A percentile compares a stretch with the other conserved stretches of the same genome.
phyloP scores from a whole-genome alignment of 129 eudicot genomes.

The Flaveria linearis region DNA sequence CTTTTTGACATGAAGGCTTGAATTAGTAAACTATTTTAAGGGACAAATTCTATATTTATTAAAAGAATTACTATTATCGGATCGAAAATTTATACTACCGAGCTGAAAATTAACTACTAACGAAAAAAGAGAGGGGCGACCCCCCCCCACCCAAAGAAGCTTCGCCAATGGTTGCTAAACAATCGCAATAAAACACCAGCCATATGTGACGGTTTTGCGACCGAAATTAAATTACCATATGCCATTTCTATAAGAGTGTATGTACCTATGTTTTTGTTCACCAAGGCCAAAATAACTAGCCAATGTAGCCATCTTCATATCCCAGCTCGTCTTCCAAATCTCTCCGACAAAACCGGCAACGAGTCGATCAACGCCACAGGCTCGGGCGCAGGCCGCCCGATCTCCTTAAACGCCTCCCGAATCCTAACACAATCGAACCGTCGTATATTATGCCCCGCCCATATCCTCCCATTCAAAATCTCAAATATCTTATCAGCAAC shows the following conservation, averaged over 20 bases:
- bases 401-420: conserved; percentile 73
- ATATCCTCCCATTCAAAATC: conserved; percentile 80
- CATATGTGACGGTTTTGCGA: neutral
- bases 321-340: conserved; percentile 97
- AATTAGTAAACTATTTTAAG: no score
- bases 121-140: no score
- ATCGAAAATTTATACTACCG: no score
- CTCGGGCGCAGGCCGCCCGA: conserved; percentile 65
- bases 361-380: conserved; percentile 90
- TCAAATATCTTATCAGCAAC: conserved; percentile 70
- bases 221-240: neutral
- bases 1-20: no score
- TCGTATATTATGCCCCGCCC: conserved; percentile 97
- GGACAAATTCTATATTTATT: no score
- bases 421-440: conserved; percentile 90
- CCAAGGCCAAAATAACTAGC: conserved; percentile 92
- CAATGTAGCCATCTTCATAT: conserved; percentile 98
- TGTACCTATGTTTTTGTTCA: conserved; percentile 88
- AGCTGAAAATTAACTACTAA: no score
- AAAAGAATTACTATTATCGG: no score
- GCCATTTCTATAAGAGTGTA: neutral
- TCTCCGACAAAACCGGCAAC: conserved; percentile 66
- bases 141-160: no score
- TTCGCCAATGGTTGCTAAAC: no score
- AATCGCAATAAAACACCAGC: no score